Base-by-base conservation (phyloP, 805 yeast species). In the Debaryomyces maramus region DNA sequence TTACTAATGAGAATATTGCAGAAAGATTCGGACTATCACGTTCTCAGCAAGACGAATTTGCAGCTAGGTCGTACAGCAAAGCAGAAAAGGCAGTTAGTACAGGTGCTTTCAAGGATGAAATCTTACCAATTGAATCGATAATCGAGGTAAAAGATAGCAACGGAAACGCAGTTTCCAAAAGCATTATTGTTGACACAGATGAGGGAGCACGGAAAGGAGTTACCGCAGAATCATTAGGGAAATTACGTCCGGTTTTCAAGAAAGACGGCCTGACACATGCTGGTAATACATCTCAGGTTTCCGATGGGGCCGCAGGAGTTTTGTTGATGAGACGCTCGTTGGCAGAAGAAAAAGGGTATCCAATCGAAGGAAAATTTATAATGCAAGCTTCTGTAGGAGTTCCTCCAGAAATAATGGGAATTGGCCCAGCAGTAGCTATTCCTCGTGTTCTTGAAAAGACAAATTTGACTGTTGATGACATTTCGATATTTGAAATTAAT, bases 371-470 rank as follows among this genome's bases (percentile, higher is more conserved):
- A 46, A 87, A 86, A 70, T 91, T 79, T 53, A 80, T 89, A 46
- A 84, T 82, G 52, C 82, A 87, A 56, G 78, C 83, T 51, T 72
- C 82, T 29, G 91, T 85, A 40, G 98, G 98, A 52, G 97, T 90
- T 32, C 96, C 97, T 39, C 97, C 97, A 15, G 95, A 88, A 67
- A 80, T 90, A 45, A 91, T 91, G 98, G 98, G 98, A 43, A 81
- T 91, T 54, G 98, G 98, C 32, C 98, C 98, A 43, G 97, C 96
- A 20, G 80, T 77, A 53, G 98, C 97, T 44, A 90, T 91, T 55
- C 98, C 98, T 45, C 78, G 77, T 41, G 83, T 88, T 15, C 76
- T 91, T 49, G 70, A 75, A 60, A 79, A 78, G 56, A 52, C 70
- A 39, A 81, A 83, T 26, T 61, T 90, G 44, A 65, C 73, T 5